These are phyloP conservation scores for Omphalotus guepiniiformis DNA, from an alignment of 768 basidiomycete genomes.

Conservation along the genomic window DNA sequence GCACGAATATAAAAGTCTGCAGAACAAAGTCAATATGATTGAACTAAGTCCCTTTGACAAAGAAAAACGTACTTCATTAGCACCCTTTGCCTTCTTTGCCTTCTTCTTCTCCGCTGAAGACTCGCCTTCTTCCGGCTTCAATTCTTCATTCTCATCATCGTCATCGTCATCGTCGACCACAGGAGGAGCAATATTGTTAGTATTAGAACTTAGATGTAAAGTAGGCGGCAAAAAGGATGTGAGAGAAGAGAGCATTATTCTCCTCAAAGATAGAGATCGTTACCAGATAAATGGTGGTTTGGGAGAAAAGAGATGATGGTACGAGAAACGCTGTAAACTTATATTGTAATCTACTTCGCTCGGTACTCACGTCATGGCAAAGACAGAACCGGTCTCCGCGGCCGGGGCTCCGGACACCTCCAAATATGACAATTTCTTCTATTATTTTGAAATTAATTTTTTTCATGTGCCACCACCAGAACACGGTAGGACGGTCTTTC, in stretches of 20 bases:
- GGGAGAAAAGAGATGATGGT: too few species aligned
- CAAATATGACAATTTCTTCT: too few species aligned
- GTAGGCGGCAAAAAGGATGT: constrained; percentile 9
- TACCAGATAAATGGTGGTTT: too few species aligned
- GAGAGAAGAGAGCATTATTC: constrained; percentile 11
- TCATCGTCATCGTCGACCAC: constrained; percentile 8
- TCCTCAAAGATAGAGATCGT: too few species aligned
- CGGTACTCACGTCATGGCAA: too few species aligned
- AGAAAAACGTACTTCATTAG: constrained; percentile 8
- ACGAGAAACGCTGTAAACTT: too few species aligned
- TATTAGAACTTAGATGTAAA: constrained; percentile 3
- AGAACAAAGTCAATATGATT: not conserved
- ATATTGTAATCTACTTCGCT: too few species aligned
- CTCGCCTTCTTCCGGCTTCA: not conserved
- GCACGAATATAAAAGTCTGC: constrained; percentile 88
- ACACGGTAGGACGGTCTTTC: too few species aligned
- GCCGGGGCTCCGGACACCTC: too few species aligned
- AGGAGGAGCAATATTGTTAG: constrained; percentile 2
- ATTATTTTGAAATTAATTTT: too few species aligned
- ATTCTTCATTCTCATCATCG: constrained; percentile 1
- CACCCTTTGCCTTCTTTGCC: constrained; percentile 10
- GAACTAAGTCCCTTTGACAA: not conserved
- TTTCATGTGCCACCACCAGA: too few species aligned
- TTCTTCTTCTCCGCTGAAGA: constrained; percentile 3
- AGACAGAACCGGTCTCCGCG: too few species aligned